Base-by-base conservation (phyloP, 176 grass and related monocot species). In the Hsuehochloa calcarea region DNA sequence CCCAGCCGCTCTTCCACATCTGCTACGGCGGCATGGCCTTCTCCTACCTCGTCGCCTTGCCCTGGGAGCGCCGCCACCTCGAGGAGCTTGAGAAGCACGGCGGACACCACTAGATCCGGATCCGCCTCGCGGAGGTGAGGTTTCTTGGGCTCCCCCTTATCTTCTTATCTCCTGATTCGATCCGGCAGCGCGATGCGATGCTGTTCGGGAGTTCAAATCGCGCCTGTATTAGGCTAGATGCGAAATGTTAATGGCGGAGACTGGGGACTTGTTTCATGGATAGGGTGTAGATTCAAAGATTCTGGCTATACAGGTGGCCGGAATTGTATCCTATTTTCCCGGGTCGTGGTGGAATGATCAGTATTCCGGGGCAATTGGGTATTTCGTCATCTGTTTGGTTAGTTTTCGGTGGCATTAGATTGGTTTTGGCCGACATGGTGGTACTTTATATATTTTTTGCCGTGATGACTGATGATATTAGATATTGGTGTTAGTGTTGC, bases 11-110 rank as follows among this genome's bases (percentile, higher is more conserved):
- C 82, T 95, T 85, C 89, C 93, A 98, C 68, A 10, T 98, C 61
- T 89, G 85, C 93, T 74, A 88, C 80, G 95, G 95, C 29, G 89
- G 91, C 34, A 95, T 98, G 95, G 66, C n/a, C 22, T 90, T 95
- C 83, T 92, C 89, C 65, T 98, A 98, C 89, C 80, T 98, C 52
- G 41, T 95, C 82, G 68, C 61, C 47, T 93, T 93, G 7, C 95
- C 95, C 37, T 46, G 72, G 51, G 91, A 98, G 87, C 95, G 91
- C 76, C 82, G 76, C 85, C 93, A 95, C 59, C 90, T 95, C 72
- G 92, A 85, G 82, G 90, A 97, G 59, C 91, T 89, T 13, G 93
- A 92, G 79, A 85, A 95, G 76, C 90, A 86, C 79, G 92, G 84
- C 40, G 90, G 74, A 16, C 88, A 82, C 35, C 93, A 93, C 87